These are phyloP conservation scores for Oxyria digyna DNA, from an alignment of 148 eudicot genomes.

Conservation along the genomic window DNA sequence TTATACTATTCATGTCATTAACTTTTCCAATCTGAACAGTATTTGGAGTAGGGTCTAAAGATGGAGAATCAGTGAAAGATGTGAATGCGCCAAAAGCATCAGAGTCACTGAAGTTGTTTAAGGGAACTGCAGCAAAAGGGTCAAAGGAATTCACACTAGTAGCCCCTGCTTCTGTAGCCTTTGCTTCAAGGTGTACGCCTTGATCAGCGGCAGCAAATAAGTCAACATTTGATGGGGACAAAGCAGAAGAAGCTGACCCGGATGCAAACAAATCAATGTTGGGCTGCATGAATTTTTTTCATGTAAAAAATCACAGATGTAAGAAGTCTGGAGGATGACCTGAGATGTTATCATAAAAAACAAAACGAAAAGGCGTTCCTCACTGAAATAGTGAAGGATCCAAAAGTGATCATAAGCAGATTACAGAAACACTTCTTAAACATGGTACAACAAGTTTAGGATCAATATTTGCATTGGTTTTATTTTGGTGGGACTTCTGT, in stretches of 20 bases:
- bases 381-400: not conserved
- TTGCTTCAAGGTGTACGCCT: slow-evolving; percentile 30
- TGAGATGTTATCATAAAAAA: not conserved
- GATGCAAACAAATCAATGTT: slow-evolving; percentile 66
- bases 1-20: slow-evolving; percentile 19
- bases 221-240: slow-evolving; percentile 46
- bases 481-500: not conserved
- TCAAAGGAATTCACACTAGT: slow-evolving; percentile 32
- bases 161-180: slow-evolving; percentile 27
- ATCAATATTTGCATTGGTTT: not conserved
- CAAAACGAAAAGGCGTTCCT: not conserved
- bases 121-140: slow-evolving; percentile 76
- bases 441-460: not conserved
- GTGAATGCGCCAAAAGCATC: slow-evolving; percentile 57
- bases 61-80: slow-evolving; percentile 35
- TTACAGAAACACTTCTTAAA: not conserved
- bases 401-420: not conserved
- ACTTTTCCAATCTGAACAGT: slow-evolving; percentile 16
- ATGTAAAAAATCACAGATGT: not conserved
- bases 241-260: slow-evolving; percentile 37
- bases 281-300: slow-evolving; percentile 32
- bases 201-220: slow-evolving; percentile 63
- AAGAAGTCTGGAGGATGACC: not conserved
- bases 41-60: slow-evolving; percentile 25
- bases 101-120: slow-evolving; percentile 61